Evolutionary conservation across 208 protist genomes (phyloP), one percentile per base, ranked within the genome.

Genomic region (Trypanosoma congolense): DNA sequence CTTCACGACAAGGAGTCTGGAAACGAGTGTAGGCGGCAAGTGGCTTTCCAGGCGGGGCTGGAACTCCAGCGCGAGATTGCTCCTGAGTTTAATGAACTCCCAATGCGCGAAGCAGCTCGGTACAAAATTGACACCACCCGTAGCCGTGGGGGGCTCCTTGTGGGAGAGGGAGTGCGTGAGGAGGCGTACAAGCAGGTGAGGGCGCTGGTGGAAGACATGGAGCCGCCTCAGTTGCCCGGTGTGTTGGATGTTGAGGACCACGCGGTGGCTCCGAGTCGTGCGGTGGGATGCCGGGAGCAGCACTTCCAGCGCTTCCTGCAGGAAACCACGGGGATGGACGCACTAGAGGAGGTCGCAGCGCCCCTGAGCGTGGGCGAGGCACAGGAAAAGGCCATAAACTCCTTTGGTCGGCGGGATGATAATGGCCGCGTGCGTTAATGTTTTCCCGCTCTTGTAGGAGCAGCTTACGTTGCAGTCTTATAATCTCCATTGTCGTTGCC

Each of bases 51-150:
- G 33, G 83, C 78, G 6, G 77, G 65, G 12, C 64, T 84, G 9
- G 75, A 87, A 62, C 65, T 90, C 28, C 78, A 86, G 62, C 78
- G 83, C 28, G 78, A 90, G 53, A 83, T 90, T 40, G 83, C 83
- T 1, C 79, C 78, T 14, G 78, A 90, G 63, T 90, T 90, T 49
- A 90, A 86, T 56, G 74, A 70, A 18, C 70, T 90, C 3, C 75
- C 82, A 10, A 80, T 84, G 63, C 50, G 81, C 50, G 77, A 90
- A 52, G 78, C 78, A 2, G 67, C 53, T 35, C 51, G 77, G 45
- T 90, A 90, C 44, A 47, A 70, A 43, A 48, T 80, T 9, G 82
- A 90, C 61, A 75, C 72, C n/a, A 86, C 82, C n/a, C 82, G 82
- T 24, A 86, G 77, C 57, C 61, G 57, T 12, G 82, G 82, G 12